phyloP scores from a whole-genome alignment of 768 basidiomycete genomes.

The Lyophyllum semitale region DNA sequence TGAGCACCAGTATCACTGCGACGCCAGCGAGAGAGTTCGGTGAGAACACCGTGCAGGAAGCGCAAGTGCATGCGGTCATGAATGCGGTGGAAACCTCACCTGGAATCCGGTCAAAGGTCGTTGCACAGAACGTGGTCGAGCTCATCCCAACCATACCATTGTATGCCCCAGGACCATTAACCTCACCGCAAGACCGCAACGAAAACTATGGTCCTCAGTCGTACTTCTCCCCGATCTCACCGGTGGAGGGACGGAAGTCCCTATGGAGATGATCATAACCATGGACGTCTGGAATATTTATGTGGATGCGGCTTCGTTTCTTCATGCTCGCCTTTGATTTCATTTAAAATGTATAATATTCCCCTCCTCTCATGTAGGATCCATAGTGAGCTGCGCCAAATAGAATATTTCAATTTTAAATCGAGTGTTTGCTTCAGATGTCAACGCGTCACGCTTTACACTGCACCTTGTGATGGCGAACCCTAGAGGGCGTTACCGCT shows the following conservation, averaged over 20 bases:
- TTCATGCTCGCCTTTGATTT: slow-evolving; percentile 6
- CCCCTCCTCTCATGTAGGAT: slow-evolving; percentile 1
- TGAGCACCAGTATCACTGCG: slow-evolving; percentile 60
- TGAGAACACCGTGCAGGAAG: slow-evolving; percentile 68
- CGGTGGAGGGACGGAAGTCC: slow-evolving; percentile 10
- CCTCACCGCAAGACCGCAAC: slow-evolving; percentile 4
- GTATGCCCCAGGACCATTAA: slow-evolving; percentile 43
- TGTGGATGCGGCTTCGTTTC: slow-evolving; percentile 3
- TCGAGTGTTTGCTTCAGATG: neutral
- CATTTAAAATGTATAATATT: slow-evolving; percentile 13
- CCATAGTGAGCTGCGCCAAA: slow-evolving; percentile 12
- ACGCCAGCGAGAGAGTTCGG: slow-evolving; percentile 65
- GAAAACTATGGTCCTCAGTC: slow-evolving; percentile 8
- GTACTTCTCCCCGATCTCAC: slow-evolving; percentile 18
- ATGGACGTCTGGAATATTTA: slow-evolving; percentile 8
- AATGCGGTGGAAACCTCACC: slow-evolving; percentile 52
- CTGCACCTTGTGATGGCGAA: neutral
- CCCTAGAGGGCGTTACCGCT: neutral
- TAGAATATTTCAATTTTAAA: slow-evolving; percentile 4
- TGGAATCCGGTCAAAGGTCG: slow-evolving; percentile 43
- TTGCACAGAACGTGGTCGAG: slow-evolving; percentile 77
- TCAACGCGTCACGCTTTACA: neutral
- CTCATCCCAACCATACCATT: slow-evolving; percentile 77
- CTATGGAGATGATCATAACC: slow-evolving; percentile 5
- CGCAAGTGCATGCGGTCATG: slow-evolving; percentile 88